phyloP scores from a whole-genome alignment of 1,284 basidiomycete species.

The Inonotus hispidus region DNA sequence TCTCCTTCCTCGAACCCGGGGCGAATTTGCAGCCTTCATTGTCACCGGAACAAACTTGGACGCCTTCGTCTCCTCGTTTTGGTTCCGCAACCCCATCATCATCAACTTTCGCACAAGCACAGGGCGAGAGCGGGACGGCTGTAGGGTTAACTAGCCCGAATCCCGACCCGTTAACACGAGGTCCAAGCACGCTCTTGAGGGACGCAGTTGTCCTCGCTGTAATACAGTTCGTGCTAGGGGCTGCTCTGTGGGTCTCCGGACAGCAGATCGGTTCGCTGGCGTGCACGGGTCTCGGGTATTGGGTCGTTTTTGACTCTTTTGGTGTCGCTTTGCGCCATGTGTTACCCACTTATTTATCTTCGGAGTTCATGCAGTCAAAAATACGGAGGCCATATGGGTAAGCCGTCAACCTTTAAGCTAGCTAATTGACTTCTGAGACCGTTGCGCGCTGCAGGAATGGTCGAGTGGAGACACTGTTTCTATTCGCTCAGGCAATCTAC shows the following conservation, averaged over 20 bases:
- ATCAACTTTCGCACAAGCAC: constrained; percentile 8
- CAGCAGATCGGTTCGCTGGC: constrained; percentile 86
- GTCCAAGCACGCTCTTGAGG: constrained; percentile 4
- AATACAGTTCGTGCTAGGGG: constrained; percentile 56
- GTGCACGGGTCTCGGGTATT: constrained; percentile 89
- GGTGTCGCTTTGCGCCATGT: constrained; percentile 62
- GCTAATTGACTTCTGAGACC: background rate
- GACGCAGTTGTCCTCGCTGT: constrained; percentile 21
- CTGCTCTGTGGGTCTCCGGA: constrained; percentile 84
- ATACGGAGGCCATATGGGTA: constrained; percentile 64
- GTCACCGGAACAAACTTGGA: constrained; percentile 25
- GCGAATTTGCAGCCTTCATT: constrained; percentile 19
- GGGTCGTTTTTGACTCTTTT: constrained; percentile 92
- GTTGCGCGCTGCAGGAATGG: constrained; percentile 45
- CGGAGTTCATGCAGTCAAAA: constrained; percentile 26
- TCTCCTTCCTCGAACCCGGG: constrained; percentile 76
- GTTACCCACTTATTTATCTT: constrained; percentile 37
- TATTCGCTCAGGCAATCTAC: constrained; percentile 87
- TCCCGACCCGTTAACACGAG: background rate
- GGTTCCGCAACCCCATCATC: constrained; percentile 6
- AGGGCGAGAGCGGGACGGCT: constrained; percentile 9
- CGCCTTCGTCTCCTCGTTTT: constrained; percentile 23
- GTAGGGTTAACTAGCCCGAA: constrained; percentile 12
- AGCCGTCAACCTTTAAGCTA: constrained; percentile 16
- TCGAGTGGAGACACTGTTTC: constrained; percentile 70